Evolutionary conservation across 1,284 basidiomycete species (phyloP).

Genomic region (Malassezia caprae): DNA sequence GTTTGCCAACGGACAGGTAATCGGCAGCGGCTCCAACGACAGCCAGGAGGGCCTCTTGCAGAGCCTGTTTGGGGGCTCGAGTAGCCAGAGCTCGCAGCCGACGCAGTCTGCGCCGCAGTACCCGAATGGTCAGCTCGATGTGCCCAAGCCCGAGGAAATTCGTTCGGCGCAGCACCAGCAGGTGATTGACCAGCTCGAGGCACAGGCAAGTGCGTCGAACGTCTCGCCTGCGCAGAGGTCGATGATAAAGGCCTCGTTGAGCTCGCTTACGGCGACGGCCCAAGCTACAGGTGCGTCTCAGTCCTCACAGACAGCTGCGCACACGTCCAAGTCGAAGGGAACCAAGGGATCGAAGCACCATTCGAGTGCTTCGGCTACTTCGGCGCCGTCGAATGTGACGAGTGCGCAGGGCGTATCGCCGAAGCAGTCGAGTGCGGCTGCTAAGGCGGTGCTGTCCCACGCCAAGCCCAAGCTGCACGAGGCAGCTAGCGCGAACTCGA

Average conservation of each 20-base stretch:
- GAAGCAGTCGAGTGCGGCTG: not conserved
- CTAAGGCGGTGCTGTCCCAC: not conserved
- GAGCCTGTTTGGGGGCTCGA: not conserved
- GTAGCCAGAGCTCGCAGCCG: not conserved
- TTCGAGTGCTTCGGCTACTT: not conserved
- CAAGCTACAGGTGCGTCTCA: not conserved
- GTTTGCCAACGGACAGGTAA: not conserved
- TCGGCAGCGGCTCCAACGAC: not conserved
- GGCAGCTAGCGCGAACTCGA: not conserved
- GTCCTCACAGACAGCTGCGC: not conserved
- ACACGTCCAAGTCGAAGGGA: not conserved
- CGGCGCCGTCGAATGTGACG: not conserved
- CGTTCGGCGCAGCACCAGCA: not conserved
- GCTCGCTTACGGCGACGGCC: not conserved
- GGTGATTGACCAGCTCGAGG: not conserved
- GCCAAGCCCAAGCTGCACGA: not conserved
- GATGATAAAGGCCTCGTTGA: not conserved
- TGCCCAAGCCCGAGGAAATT: constrained; percentile 3
- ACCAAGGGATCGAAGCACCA: not conserved
- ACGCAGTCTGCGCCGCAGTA: not conserved
- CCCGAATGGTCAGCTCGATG: not conserved
- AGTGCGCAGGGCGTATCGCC: not conserved
- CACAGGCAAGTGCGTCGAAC: not conserved
- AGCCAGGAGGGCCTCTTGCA: not conserved
- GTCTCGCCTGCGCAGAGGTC: constrained; percentile 1